These are phyloP conservation scores for Aspergillus sp. DNA, from an alignment of 2,329 filamentous ascomycete species.

Conservation along the genomic window DNA sequence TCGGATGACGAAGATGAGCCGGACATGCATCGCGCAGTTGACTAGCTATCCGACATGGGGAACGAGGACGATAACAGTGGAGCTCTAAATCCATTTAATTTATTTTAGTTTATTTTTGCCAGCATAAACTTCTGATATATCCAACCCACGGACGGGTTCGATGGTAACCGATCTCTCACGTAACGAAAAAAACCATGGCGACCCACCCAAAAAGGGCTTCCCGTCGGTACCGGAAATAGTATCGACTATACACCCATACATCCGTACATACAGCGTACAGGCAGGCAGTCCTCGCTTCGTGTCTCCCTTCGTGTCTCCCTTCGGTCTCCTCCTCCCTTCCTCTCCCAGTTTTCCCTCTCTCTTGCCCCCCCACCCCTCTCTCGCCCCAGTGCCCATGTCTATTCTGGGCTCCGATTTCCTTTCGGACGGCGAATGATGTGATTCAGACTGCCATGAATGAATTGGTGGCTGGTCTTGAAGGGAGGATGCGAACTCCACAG, in stretches of 20 bases:
- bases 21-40: neutral
- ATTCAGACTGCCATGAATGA: constrained; percentile 14
- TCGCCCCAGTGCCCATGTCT: constrained; percentile 7
- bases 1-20: neutral
- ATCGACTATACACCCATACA: no score
- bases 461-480: constrained; percentile 15
- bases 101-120: neutral
- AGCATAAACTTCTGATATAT: constrained; percentile 11
- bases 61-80: constrained; percentile 1
- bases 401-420: constrained; percentile 2
- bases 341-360: constrained; percentile 3
- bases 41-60: neutral
- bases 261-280: constrained; percentile 5
- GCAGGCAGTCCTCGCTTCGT: constrained; percentile 13
- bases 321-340: neutral
- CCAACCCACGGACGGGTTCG: constrained; percentile 1
- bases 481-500: constrained; percentile 11
- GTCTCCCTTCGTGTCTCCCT: constrained; percentile 6
- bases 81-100: neutral
- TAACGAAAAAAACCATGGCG: neutral
- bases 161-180: constrained; percentile 1
- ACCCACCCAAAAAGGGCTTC: neutral
- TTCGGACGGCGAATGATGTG: constrained; percentile 14
- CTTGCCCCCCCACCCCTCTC: neutral
- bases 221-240: no score